Evolutionary conservation across 2,329 filamentous ascomycete species (phyloP).

Genomic region (Dactylellina haptotyla): DNA sequence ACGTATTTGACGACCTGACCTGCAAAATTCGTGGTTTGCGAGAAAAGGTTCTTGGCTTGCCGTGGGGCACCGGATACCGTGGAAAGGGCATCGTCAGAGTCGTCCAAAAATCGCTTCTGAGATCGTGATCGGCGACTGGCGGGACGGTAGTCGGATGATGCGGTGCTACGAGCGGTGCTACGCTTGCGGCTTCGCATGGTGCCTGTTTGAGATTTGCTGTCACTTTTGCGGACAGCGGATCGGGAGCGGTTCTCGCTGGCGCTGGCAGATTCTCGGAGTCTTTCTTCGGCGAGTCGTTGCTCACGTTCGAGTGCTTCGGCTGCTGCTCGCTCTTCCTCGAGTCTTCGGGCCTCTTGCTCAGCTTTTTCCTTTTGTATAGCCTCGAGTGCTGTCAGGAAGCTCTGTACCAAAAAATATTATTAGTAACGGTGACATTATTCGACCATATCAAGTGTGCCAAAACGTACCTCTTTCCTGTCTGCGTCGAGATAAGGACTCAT

Average conservation of each 20-base stretch:
- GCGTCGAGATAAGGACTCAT: conserved; percentile 89
- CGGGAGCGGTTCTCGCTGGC: conserved; percentile 68
- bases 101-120: conserved; percentile 38
- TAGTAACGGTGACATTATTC: neutral
- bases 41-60: conserved; percentile 31
- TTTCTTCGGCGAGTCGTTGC: conserved; percentile 63
- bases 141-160: conserved; percentile 53
- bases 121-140: conserved; percentile 50
- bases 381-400: conserved; percentile 86
- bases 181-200: conserved; percentile 67
- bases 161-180: conserved; percentile 68
- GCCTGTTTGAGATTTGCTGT: conserved; percentile 63
- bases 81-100: conserved; percentile 45
- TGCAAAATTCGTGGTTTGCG: conserved; percentile 54
- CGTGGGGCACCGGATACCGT: conserved; percentile 41
- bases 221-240: conserved; percentile 67
- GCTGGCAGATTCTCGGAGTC: conserved; percentile 60
- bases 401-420: conserved; percentile 67
- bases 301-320: conserved; percentile 67
- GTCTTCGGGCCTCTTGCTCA: conserved; percentile 72
- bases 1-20: conserved; percentile 56
- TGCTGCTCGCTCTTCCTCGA: conserved; percentile 71
- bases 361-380: conserved; percentile 84
- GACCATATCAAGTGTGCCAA: neutral
- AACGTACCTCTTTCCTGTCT: conserved; percentile 65